Evolutionary conservation across 768 basidiomycete genomes (phyloP), one percentile per base, ranked within the genome.

Genomic region (Austroboletus festivus): DNA sequence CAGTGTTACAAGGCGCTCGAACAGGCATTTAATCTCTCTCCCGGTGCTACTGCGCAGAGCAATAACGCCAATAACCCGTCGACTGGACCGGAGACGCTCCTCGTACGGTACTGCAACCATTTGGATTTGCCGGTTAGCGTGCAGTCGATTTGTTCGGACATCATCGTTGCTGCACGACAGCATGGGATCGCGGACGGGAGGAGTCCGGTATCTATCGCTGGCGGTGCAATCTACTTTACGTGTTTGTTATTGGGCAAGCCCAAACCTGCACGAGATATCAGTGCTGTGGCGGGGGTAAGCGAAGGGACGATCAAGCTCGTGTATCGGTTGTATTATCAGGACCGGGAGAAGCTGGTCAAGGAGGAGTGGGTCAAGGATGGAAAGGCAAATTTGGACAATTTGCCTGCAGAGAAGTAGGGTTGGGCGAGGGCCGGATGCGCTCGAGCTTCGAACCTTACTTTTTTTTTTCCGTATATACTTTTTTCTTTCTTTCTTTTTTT

Each of bases 191-290:
- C 93, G 28, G 93, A 93, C 62, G 96, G 96, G 21, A 77, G 96
- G 52, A 91, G 85, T 59, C 95, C 95, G 1, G 89, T 97, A 44
- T 96, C 96, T n/a, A 93, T 99, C 56, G 96, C 95, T n/a, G 91
- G 92, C 35, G 93, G 91, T 34, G 90, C 92, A 18, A 93, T 99
- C 51, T 93, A 88, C 72, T 97, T 98, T 70, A 89, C 90, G 28
- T 89, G 89, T 61, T 77, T 85, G 55, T 63, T 97, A 37, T 75
- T 94, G 59, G 90, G 86, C 45, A 81, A 82, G 59, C 60, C 72
- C 22, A 91, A 89, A 69, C 77, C 82, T 20, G 78, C 86, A 41
- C 83, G 83, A 69, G 92, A 97, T 61, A 93, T 99, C 61, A 88
- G 88, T 53, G 73, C 76, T 15, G 91, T 97, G 11, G 94, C 92